Conservation (phyloP, 1,284 basidiomycete genomes). For the Mixia osmundae region DNA sequence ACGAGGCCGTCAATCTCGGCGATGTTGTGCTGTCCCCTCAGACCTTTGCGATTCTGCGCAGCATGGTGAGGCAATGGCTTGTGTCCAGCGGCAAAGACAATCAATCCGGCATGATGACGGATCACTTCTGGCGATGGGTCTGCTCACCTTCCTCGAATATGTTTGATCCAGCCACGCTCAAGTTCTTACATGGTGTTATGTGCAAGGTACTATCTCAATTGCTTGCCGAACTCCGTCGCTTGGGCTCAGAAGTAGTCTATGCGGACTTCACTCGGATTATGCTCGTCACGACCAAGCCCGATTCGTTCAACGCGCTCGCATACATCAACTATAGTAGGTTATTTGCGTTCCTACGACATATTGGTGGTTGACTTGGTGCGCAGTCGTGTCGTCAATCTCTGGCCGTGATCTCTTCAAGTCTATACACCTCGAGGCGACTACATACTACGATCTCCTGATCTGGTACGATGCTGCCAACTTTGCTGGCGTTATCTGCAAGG, state of each 20-base stretch:
- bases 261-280: constrained; percentile 85
- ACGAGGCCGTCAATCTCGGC: constrained; percentile 58
- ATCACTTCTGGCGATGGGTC: constrained; percentile 97
- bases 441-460: constrained; percentile 81
- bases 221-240: constrained; percentile 82
- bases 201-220: constrained; percentile 93
- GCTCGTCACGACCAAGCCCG: constrained; percentile 78
- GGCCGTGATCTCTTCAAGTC: constrained; percentile 91
- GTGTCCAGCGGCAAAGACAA: constrained; percentile 46
- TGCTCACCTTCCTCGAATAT: constrained; percentile 60
- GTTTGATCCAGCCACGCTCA: constrained; percentile 81
- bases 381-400: constrained; percentile 63
- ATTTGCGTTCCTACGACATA: background rate
- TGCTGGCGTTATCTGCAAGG: constrained; percentile 65
- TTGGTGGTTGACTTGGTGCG: background rate
- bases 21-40: constrained; percentile 79
- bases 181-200: constrained; percentile 89
- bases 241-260: constrained; percentile 80
- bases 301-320: constrained; percentile 73
- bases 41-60: constrained; percentile 62
- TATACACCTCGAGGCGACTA: constrained; percentile 59
- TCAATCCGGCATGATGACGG: constrained; percentile 32
- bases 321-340: constrained; percentile 57
- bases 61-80: constrained; percentile 78
- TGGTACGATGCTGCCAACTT: constrained; percentile 93